phyloP scores from a whole-genome alignment of 163 green algal species.

The Picocystis sp. region DNA sequence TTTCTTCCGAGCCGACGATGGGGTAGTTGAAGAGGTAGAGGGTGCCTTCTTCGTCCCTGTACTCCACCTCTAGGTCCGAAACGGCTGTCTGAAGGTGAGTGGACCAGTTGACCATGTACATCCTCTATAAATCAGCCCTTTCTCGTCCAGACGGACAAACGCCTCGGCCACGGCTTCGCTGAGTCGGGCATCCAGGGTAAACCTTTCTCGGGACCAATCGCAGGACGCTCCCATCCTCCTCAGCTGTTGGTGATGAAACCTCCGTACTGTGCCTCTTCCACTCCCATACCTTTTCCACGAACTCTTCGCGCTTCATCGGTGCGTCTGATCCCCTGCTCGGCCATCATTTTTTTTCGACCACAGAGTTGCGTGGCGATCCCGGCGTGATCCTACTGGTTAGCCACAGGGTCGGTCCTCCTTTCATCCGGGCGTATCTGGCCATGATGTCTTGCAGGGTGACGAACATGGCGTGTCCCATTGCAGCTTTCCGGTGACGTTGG shows the following conservation, averaged over 20 bases:
- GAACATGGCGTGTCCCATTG: constrained; percentile 99
- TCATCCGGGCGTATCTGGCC: constrained; percentile 66
- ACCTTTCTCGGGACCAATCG: too few species aligned
- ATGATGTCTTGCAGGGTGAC: constrained; percentile 94
- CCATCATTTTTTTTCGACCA: constrained; percentile 78
- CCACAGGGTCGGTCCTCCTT: constrained; percentile 72
- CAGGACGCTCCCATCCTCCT: too few species aligned
- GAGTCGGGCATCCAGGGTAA: too few species aligned
- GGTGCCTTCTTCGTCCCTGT: constrained; percentile 72
- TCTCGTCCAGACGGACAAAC: too few species aligned
- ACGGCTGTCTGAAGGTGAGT: too few species aligned
- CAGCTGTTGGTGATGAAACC: constrained; percentile 88
- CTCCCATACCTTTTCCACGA: constrained; percentile 72
- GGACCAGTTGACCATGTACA: too few species aligned
- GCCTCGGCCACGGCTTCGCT: too few species aligned
- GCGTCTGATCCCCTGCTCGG: constrained; percentile 37
- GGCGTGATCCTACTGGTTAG: constrained; percentile 92
- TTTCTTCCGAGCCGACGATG: too few species aligned
- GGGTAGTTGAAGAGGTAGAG: constrained; percentile 92
- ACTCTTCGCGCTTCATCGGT: constrained; percentile 67
- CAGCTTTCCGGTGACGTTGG: constrained; percentile 93
- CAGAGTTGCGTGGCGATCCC: constrained; percentile 95
- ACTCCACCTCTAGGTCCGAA: constrained; percentile 86
- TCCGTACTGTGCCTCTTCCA: constrained; percentile 89
- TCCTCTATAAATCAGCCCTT: too few species aligned